Evolutionary conservation across 352 stramenopile genomes (phyloP).

Genomic region (Sclerospora graminicola): DNA sequence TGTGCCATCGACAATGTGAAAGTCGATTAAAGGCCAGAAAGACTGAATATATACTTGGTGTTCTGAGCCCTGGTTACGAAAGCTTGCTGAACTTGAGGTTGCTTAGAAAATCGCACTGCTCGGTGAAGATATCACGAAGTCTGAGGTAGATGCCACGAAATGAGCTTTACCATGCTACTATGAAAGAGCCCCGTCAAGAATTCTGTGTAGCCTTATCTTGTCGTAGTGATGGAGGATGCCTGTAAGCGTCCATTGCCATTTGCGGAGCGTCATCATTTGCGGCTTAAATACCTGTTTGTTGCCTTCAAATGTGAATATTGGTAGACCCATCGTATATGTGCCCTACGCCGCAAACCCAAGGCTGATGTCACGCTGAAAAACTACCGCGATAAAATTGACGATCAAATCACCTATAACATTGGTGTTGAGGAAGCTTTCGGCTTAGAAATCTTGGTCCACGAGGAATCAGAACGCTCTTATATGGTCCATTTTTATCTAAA

Average conservation of each 20-base stretch:
- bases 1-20: constrained; percentile 84
- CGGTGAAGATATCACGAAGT: constrained; percentile 36
- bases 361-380: constrained; percentile 57
- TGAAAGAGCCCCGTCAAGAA: constrained; percentile 74
- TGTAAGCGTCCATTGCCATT: constrained; percentile 80
- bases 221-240: constrained; percentile 52
- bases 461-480: constrained; percentile 88
- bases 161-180: constrained; percentile 68
- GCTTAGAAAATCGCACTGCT: constrained; percentile 60
- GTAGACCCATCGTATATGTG: constrained; percentile 84
- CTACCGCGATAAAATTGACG: constrained; percentile 82
- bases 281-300: no score
- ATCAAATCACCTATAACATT: constrained; percentile 89
- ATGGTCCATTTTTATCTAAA: constrained; percentile 94
- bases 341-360: constrained; percentile 70
- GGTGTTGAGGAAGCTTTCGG: constrained; percentile 86
- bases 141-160: constrained; percentile 41
- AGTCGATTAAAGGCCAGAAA: constrained; percentile 53
- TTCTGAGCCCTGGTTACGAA: constrained; percentile 85
- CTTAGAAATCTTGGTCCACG: constrained; percentile 90
- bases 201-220: constrained; percentile 43
- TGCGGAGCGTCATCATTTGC: constrained; percentile 52
- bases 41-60: constrained; percentile 56
- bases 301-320: no score
- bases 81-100: constrained; percentile 78